Evolutionary conservation across 2,329 filamentous ascomycete species (phyloP), one percentile per base, ranked within the genome.

Genomic region (Aureobasidium leucospermi): DNA sequence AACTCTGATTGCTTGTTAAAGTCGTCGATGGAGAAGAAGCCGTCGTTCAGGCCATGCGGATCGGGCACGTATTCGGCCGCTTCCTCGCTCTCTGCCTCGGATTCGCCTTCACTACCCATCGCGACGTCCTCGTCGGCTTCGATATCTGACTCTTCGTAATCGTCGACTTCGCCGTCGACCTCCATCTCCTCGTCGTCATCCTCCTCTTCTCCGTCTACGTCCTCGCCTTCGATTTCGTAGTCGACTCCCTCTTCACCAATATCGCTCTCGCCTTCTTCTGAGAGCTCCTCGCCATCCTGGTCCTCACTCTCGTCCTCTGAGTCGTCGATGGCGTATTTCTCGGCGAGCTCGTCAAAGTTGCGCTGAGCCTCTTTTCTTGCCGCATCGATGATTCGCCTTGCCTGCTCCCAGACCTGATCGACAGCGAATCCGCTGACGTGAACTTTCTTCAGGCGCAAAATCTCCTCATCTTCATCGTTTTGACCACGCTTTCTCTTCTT

Each of bases 11-110:
- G 89, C 70, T 87, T 90, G 79, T 99, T 99, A 81, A 99, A 99
- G 61, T 95, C 86, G 68, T 97, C 92, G 67, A 99, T 93, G 15
- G 90, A 96, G 76, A 99, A 99, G 77, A 99, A 99, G 5, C 91
- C 93, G 69, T 99, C 94, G 68, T 99, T 97, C 34, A 99, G 83
- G 6, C 91, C 90, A 69, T 94, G 81, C 4, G 85, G 85, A 68
- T 97, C 91, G 66, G 86, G 79, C 8, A 85, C 76, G 61, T 87
- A 86, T 41, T 82, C 81, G 51, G 81, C 80, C 1, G 75, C 72
- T 4, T 80, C 79, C 3, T 79, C 76, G 10, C 74, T 74, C 1
- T 76, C 78, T 2, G 80, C 79, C 0, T 80, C 78, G 8, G 74
- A 71, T 1, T 67, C 70, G n/a, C 64, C 68, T 8, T 69, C 71